Percentiles rank a stretch among this genome's conserved stretches.
These are phyloP conservation scores for Xylariaceae sp. DNA, from an alignment of 2,329 filamentous ascomycete species.

Conservation along the genomic window DNA sequence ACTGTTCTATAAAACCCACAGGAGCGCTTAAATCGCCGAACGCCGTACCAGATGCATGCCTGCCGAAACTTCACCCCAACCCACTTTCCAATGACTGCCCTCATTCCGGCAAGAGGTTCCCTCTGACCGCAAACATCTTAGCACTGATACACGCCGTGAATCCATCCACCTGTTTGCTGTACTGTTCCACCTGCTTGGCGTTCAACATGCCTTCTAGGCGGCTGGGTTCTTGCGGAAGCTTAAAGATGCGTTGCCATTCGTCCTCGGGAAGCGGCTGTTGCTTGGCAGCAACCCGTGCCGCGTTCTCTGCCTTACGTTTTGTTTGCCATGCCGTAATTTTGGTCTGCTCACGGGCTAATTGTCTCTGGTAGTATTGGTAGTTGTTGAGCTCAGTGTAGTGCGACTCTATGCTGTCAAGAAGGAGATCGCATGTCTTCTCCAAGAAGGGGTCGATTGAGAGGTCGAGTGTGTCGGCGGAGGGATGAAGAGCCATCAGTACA, in stretches of 20 bases:
- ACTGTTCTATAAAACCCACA: conserved; percentile 32
- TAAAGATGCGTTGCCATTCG: conserved; percentile 98
- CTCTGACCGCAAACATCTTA: conserved; percentile 97
- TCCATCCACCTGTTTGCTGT: conserved; percentile 94
- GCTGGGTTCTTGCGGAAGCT: conserved; percentile 93
- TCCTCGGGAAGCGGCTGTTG: conserved; percentile 90
- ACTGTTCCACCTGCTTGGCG: conserved; percentile 95
- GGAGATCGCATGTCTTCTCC: conserved; percentile 95
- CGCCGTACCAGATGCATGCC: conserved; percentile 44
- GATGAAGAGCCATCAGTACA: conserved; percentile 71
- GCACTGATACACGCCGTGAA: conserved; percentile 90
- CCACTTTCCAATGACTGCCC: conserved; percentile 15
- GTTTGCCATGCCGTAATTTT: conserved; percentile 97
- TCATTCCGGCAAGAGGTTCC: conserved; percentile 66
- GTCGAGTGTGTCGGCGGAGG: conserved; percentile 88
- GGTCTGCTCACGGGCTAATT: conserved; percentile 88
- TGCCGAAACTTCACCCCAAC: conserved; percentile 28
- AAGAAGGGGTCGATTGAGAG: conserved; percentile 96
- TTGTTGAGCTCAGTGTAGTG: conserved; percentile 99
- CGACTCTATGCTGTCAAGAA: conserved; percentile 94
- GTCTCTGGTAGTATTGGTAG: conserved; percentile 94
- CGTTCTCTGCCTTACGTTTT: conserved; percentile 97
- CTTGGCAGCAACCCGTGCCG: conserved; percentile 82
- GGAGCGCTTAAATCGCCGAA: conserved; percentile 40
- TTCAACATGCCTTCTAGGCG: conserved; percentile 93